Conservation (phyloP, 2,329 filamentous ascomycete species). For the Ophidiomyces ophidiicola region DNA sequence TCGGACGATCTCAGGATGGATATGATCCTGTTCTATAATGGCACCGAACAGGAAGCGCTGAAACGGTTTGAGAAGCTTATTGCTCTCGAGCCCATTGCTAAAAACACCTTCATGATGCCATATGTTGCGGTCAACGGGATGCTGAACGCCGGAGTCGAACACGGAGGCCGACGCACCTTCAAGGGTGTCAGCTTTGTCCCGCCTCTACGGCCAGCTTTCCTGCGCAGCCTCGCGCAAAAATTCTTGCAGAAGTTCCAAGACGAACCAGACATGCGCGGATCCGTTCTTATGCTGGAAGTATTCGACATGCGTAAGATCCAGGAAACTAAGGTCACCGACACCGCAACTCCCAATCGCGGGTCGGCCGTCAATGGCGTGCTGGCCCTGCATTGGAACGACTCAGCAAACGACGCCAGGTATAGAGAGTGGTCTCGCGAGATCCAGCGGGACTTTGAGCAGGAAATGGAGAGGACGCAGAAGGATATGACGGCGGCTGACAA, state of each 20-base stretch:
- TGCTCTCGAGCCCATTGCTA: constrained; percentile 24
- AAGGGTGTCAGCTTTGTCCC: constrained; percentile 31
- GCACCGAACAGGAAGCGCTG: constrained; percentile 24
- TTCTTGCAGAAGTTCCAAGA: constrained; percentile 21
- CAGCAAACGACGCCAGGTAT: constrained; percentile 24
- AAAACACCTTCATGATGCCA: constrained; percentile 26
- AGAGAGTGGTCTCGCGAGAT: constrained; percentile 28
- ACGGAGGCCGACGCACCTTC: constrained; percentile 25
- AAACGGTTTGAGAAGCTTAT: constrained; percentile 26
- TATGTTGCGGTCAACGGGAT: constrained; percentile 29
- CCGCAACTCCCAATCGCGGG: constrained; percentile 34
- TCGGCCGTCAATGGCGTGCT: constrained; percentile 31
- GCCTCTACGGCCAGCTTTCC: constrained; percentile 25
- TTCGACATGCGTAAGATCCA: constrained; percentile 28
- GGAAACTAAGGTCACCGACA: constrained; percentile 23
- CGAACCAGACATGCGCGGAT: constrained; percentile 19
- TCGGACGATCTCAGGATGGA: constrained; percentile 17
- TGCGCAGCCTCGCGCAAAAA: constrained; percentile 19
- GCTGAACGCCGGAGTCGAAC: constrained; percentile 21
- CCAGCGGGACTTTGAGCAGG: constrained; percentile 21
- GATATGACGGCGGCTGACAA: constrained; percentile 6
- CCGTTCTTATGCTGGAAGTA: constrained; percentile 28
- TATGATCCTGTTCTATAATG: constrained; percentile 25
- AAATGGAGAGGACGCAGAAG: constrained; percentile 17
- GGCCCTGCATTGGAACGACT: constrained; percentile 28